Conservation (phyloP, 441 rosid species). For the Eutrema salsugineum region DNA sequence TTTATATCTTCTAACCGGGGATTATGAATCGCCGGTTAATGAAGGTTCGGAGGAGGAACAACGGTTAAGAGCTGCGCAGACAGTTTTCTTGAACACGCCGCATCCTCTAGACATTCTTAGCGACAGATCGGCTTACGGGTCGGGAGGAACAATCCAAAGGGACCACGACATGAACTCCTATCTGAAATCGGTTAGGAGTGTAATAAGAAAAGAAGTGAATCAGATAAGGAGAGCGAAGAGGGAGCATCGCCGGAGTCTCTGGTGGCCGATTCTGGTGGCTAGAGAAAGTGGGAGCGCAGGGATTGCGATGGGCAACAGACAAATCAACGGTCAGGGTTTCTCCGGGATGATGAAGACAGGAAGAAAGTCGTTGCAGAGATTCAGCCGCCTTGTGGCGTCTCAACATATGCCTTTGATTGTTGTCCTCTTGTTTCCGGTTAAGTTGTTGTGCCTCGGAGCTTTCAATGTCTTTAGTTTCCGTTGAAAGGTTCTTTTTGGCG, state of each 20-base stretch:
- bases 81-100: conserved; percentile 76
- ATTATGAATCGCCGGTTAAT: conserved; percentile 31
- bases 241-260: conserved; percentile 55
- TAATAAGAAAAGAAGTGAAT: conserved; percentile 69
- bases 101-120: conserved; percentile 94
- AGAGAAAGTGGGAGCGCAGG: conserved; percentile 23
- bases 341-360: conserved; percentile 60
- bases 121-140: conserved; percentile 83
- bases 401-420: conserved; percentile 84
- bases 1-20: conserved; percentile 51
- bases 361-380: conserved; percentile 61
- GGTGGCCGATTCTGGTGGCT: conserved; percentile 68
- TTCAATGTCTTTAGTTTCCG: conserved; percentile 38
- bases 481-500: conserved; percentile 21
- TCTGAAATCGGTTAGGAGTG: conserved; percentile 54
- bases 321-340: conserved; percentile 42
- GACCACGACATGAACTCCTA: conserved; percentile 93
- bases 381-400: conserved; percentile 67
- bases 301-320: conserved; percentile 2
- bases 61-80: conserved; percentile 52
- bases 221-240: conserved; percentile 59
- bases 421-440: conserved; percentile 67
- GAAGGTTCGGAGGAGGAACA: conserved; percentile 48
- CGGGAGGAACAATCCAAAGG: conserved; percentile 74
- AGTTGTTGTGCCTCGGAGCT: conserved; percentile 58